phyloP scores from a whole-genome alignment of 1,284 basidiomycete genomes.

The Austropuccinia psidii region DNA sequence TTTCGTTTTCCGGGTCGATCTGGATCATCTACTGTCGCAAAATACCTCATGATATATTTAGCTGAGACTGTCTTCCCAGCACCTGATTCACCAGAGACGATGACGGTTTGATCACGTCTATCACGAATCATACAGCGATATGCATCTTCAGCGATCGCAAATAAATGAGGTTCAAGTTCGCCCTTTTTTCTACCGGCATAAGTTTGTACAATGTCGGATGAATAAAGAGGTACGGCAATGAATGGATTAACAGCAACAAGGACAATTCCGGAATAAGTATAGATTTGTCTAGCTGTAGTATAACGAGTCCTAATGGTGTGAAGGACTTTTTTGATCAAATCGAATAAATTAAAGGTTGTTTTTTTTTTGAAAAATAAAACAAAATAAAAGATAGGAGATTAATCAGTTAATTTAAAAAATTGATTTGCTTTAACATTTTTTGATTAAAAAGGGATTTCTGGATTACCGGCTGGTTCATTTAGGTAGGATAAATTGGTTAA shows the following conservation, averaged over 20 bases:
- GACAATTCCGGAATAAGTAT: slow-evolving; percentile 96
- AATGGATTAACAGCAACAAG: slow-evolving; percentile 99
- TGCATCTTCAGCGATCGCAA: slow-evolving; percentile 98
- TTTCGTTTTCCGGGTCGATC: slow-evolving; percentile 54
- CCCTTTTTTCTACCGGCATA: slow-evolving; percentile 87
- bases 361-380: neutral
- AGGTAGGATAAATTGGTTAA: slow-evolving; percentile 94
- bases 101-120: slow-evolving; percentile 92
- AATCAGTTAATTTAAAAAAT: neutral
- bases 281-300: slow-evolving; percentile 82
- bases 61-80: slow-evolving; percentile 99
- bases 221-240: slow-evolving; percentile 56
- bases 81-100: slow-evolving; percentile 97
- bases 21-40: slow-evolving; percentile 91
- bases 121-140: slow-evolving; percentile 96
- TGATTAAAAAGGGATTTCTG: slow-evolving; percentile 8
- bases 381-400: neutral
- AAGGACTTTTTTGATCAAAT: slow-evolving; percentile 57
- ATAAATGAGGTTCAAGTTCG: slow-evolving; percentile 93
- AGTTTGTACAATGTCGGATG: slow-evolving; percentile 92
- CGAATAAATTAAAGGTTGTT: neutral
- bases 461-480: slow-evolving; percentile 88
- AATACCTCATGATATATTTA: slow-evolving; percentile 98
- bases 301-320: slow-evolving; percentile 97
- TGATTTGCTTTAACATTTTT: slow-evolving; percentile 3